phyloP scores from a whole-genome alignment of 176 grass and related monocot genomes.

The Otatea glauca region DNA sequence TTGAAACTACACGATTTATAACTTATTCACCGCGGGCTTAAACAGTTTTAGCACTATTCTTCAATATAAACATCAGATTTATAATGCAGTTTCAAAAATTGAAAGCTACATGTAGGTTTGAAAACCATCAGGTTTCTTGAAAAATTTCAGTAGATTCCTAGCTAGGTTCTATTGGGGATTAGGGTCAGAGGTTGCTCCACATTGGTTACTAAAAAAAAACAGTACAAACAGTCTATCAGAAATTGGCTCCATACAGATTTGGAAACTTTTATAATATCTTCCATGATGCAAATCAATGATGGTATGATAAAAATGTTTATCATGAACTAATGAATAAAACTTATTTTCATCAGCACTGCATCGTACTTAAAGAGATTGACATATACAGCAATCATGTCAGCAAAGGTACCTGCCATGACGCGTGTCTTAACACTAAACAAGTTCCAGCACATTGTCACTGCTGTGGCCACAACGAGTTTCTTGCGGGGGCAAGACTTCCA shows the following conservation, averaged over 20 bases:
- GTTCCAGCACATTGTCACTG: conserved; percentile 85
- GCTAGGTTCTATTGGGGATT: neutral
- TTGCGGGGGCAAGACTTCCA: conserved; percentile 89
- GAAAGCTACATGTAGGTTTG: neutral
- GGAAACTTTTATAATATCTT: neutral
- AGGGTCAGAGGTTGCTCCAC: neutral
- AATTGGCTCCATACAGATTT: neutral
- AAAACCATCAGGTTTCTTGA: neutral
- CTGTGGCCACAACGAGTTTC: conserved; percentile 71
- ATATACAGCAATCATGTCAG: neutral
- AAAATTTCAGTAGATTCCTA: neutral
- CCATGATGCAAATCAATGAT: neutral
- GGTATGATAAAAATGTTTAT: neutral
- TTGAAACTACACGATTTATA: neutral
- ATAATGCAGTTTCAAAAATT: neutral
- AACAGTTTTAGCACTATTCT: neutral
- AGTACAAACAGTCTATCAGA: neutral
- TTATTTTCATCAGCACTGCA: neutral
- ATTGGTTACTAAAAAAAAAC: neutral
- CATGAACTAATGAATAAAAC: neutral
- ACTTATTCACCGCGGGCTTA: neutral
- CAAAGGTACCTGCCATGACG: conserved; percentile 66
- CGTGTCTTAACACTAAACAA: conserved; percentile 78
- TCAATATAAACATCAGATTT: conserved; percentile 3
- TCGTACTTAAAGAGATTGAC: neutral